These are phyloP conservation scores for Claviceps africana DNA, from an alignment of 2,329 filamentous ascomycete species.

Conservation along the genomic window DNA sequence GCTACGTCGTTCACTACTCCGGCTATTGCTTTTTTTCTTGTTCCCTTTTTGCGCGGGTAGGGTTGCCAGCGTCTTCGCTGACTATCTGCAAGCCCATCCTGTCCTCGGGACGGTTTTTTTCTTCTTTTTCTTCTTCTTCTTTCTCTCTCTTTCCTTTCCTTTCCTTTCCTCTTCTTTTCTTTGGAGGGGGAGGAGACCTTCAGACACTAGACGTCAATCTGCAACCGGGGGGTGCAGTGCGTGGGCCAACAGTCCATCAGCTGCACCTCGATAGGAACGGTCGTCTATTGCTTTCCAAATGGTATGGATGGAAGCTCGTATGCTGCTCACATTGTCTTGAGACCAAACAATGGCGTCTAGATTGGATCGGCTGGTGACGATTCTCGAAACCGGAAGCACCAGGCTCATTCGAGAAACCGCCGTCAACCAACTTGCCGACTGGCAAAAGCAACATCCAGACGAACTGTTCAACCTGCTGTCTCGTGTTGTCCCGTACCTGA, in stretches of 20 bases:
- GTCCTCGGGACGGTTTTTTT: background rate
- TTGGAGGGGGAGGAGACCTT: background rate
- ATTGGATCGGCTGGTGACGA: slow-evolving; percentile 72
- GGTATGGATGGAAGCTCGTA: slow-evolving; percentile 7
- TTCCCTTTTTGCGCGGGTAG: background rate
- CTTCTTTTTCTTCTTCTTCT: too few relatives aligned
- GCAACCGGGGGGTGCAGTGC: slow-evolving; percentile 8
- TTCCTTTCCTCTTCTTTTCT: too few relatives aligned
- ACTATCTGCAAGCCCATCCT: background rate
- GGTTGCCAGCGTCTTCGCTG: background rate
- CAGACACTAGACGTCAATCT: background rate
- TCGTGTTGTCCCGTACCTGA: slow-evolving; percentile 85
- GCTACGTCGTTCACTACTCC: background rate
- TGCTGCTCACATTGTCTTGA: slow-evolving; percentile 10
- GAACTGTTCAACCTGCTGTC: slow-evolving; percentile 93
- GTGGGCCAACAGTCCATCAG: slow-evolving; percentile 6
- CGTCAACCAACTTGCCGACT: slow-evolving; percentile 90
- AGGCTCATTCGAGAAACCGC: slow-evolving; percentile 92
- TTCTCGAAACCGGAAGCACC: slow-evolving; percentile 95
- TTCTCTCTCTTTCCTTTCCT: too few relatives aligned
- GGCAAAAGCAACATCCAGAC: slow-evolving; percentile 95
- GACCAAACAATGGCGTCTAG: slow-evolving; percentile 25
- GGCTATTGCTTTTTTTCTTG: background rate
- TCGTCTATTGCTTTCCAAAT: background rate
- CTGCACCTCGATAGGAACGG: slow-evolving; percentile 9